Conservation (phyloP, 164 flowering plant genomes). For the Saururus chinensis region DNA sequence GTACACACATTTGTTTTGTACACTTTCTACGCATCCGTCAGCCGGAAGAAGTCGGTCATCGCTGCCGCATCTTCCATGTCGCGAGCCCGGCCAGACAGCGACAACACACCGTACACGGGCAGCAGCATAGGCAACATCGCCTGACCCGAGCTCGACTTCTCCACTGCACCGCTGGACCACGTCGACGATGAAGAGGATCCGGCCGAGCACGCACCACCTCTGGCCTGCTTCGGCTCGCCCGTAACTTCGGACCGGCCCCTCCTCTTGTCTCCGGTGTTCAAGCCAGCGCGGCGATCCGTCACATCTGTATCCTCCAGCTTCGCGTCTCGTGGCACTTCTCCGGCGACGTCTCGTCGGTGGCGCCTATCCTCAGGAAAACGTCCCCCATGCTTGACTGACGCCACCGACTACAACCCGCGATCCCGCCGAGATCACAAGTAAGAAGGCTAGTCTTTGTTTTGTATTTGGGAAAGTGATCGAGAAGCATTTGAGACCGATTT, state of each 20-base stretch:
- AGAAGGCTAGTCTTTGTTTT: too few species aligned
- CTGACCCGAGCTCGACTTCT: neutral
- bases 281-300: conserved; percentile 8
- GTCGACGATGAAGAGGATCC: neutral
- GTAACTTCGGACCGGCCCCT: neutral
- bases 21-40: too few species aligned
- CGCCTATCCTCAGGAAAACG: neutral
- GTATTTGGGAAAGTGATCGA: too few species aligned
- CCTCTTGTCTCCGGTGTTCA: conserved; percentile 4
- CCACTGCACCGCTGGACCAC: neutral
- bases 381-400: neutral
- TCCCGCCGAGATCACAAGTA: too few species aligned
- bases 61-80: conserved; percentile 44
- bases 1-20: too few species aligned
- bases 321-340: conserved; percentile 18
- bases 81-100: conserved; percentile 31
- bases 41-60: conserved; percentile 18
- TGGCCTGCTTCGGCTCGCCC: too few species aligned
- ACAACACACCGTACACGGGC: conserved; percentile 24
- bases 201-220: neutral
- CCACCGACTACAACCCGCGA: too few species aligned
- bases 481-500: too few species aligned
- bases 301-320: conserved; percentile 25
- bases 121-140: neutral
- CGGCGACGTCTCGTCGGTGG: neutral